A percentile compares a stretch with the other conserved stretches of the same genome.
These are phyloP conservation scores for Candida jianshihensis DNA, from an alignment of 805 yeast genomes.

Conservation along the genomic window DNA sequence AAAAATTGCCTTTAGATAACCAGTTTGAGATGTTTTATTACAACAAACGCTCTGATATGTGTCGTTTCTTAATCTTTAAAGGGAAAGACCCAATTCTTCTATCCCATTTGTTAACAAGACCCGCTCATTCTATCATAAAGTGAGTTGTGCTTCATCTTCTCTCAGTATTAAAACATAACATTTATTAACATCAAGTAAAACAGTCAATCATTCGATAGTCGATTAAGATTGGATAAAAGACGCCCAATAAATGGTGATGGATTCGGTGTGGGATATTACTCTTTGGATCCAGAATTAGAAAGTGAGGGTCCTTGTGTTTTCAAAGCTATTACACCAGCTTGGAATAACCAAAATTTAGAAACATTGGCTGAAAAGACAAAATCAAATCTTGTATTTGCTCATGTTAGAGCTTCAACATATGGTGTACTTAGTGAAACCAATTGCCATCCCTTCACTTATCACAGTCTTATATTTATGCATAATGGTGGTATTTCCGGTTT, in stretches of 20 bases:
- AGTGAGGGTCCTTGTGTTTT: constrained; percentile 79
- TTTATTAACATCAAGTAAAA: background rate
- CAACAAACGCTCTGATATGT: too few relatives aligned
- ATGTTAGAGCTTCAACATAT: constrained; percentile 92
- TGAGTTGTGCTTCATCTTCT: too few relatives aligned
- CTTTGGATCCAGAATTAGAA: constrained; percentile 46
- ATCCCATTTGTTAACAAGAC: constrained; percentile 82
- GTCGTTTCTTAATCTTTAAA: constrained; percentile 86
- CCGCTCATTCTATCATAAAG: constrained; percentile 95
- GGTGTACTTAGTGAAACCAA: constrained; percentile 93
- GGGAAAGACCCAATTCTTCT: constrained; percentile 81
- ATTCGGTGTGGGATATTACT: constrained; percentile 93
- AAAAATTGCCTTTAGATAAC: too few relatives aligned
- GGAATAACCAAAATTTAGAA: constrained; percentile 91
- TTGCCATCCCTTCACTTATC: constrained; percentile 92
- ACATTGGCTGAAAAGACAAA: constrained; percentile 83
- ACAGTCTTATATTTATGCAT: constrained; percentile 92
- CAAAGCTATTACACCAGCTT: constrained; percentile 95
- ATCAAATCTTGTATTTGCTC: constrained; percentile 82
- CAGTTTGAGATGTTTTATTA: too few relatives aligned
- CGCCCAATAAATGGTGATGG: constrained; percentile 98
- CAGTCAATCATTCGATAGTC: constrained; percentile 81
- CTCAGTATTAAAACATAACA: background rate
- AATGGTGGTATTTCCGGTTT: constrained; percentile 87
- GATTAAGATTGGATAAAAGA: constrained; percentile 78